Evolutionary conservation across 495 filamentous ascomycete species (phyloP).

Genomic region (Xylaria sp.): DNA sequence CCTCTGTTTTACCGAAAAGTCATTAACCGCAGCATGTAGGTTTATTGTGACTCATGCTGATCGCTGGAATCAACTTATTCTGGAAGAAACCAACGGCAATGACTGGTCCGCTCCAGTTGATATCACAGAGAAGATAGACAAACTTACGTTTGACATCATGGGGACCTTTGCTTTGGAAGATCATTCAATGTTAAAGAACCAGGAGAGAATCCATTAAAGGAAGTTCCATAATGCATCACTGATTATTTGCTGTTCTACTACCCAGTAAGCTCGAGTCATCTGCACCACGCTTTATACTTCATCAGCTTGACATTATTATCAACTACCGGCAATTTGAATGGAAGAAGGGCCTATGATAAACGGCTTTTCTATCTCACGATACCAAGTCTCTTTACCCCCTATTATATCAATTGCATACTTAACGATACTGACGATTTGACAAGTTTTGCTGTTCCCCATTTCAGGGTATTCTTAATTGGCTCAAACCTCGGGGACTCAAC

Average conservation of each 20-base stretch:
- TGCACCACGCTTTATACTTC: background rate
- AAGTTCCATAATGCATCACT: slow-evolving; percentile 34
- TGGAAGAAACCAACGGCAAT: slow-evolving; percentile 12
- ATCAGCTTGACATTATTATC: background rate
- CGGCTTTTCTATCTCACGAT: too few species aligned
- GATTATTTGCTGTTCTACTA: slow-evolving; percentile 36
- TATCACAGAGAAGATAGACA: slow-evolving; percentile 33
- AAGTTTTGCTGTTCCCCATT: slow-evolving; percentile 32
- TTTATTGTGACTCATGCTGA: slow-evolving; percentile 41
- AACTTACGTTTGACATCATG: slow-evolving; percentile 41
- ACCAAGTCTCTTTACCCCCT: too few species aligned
- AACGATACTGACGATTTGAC: slow-evolving; percentile 6
- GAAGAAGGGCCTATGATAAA: too few species aligned
- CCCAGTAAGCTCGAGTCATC: slow-evolving; percentile 28
- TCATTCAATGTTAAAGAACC: slow-evolving; percentile 58
- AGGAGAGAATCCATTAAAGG: slow-evolving; percentile 32
- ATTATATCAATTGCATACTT: background rate
- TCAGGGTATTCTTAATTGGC: slow-evolving; percentile 19
- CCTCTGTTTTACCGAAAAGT: slow-evolving; percentile 35
- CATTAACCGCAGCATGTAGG: slow-evolving; percentile 30
- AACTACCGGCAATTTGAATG: background rate
- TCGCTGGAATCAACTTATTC: slow-evolving; percentile 40
- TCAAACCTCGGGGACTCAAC: slow-evolving; percentile 32
- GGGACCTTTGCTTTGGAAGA: slow-evolving; percentile 61
- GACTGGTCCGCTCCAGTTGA: slow-evolving; percentile 37